Base-by-base conservation (phyloP, 2,329 filamentous ascomycete species). In the Chlorencoelia australis region DNA sequence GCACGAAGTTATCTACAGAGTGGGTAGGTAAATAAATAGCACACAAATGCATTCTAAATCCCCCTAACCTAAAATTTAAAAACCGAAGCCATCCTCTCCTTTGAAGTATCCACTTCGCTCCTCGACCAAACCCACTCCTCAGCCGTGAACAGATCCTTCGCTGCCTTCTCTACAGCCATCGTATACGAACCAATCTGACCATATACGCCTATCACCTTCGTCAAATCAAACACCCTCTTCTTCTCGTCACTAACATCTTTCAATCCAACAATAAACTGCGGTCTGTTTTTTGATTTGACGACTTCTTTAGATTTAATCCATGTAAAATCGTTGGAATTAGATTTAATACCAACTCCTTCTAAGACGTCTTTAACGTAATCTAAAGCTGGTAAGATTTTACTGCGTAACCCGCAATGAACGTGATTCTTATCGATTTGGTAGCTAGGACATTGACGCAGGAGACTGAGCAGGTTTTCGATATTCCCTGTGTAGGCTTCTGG, bases 361-460 rank as follows among this genome's bases (percentile, higher is more conserved):
- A 78, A 56, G 61, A 75, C 69, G n/a, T 63, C 56, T 39, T 74
- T 67, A 19, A 87, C 59, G 35, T 76, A 71, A 37, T 82, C 77
- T 11, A 86, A 57, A 3, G 82, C 67, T 6, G 80, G 78, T 25
- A 82, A 60, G 3, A 86, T 57, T 13, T 75, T 67, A 3, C 73
- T 75, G 29, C 80, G 65, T 24, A 84, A 64, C 1, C 82, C 82
- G 52, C 82, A 88, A 55, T 86, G 81, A 2, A 68, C 67, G 55
- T 88, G 82, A 52, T 85, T 66, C 45, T 69, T 71, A 56, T 88
- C 80, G 41, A 87, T 70, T 55, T 87, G 82, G 52, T 87, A 87
- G 37, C 67, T 70, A 1, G 82, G 77, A 33, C 71, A 76, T 56
- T 85, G 75, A 24, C 74, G 69, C 15, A 87, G 61, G 0, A 67